These are phyloP conservation scores for Skeletonema costatum DNA, from an alignment of 108 stramenopile species.

Conservation along the genomic window DNA sequence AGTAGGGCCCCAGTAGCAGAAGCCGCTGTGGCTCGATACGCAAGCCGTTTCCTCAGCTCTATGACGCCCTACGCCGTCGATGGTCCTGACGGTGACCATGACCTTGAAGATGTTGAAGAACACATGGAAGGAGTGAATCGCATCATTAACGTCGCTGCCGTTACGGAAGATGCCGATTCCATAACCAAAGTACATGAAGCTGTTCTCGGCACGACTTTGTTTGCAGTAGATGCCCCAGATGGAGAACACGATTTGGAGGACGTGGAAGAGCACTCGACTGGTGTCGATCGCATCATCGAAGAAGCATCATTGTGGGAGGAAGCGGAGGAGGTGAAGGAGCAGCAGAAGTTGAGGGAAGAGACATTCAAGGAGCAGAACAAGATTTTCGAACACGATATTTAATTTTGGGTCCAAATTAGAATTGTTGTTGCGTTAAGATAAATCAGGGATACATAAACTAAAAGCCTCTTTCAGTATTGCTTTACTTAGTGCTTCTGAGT, in stretches of 20 bases:
- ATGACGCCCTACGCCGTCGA: conserved; percentile 9
- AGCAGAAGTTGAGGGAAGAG: conserved; percentile 30
- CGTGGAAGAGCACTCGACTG: conserved; percentile 37
- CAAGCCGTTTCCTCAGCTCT: conserved; percentile 3
- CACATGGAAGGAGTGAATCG: conserved; percentile 9
- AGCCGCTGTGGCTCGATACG: conserved; percentile 3
- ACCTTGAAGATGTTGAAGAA: conserved; percentile 7
- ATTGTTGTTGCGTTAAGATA: no score
- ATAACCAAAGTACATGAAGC: conserved; percentile 36
- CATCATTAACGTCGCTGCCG: conserved; percentile 2
- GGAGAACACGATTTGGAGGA: conserved; percentile 50
- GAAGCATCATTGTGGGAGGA: conserved; percentile 33
- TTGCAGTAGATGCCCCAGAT: conserved; percentile 45
- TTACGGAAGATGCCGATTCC: conserved; percentile 8
- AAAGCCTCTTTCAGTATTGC: no score
- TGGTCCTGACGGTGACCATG: conserved; percentile 17
- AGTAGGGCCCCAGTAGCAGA: neutral
- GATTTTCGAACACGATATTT: conserved; percentile 20
- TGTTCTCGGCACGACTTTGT: conserved; percentile 19
- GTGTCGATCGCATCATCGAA: conserved; percentile 21
- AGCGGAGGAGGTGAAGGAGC: conserved; percentile 25
- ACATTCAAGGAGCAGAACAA: conserved; percentile 17
- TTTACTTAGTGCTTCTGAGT: no score
- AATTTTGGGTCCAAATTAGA: neutral
- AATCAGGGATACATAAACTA: no score